Conservation (phyloP, 371 early-diverging fungal species). For the Mortierella sp. region DNA sequence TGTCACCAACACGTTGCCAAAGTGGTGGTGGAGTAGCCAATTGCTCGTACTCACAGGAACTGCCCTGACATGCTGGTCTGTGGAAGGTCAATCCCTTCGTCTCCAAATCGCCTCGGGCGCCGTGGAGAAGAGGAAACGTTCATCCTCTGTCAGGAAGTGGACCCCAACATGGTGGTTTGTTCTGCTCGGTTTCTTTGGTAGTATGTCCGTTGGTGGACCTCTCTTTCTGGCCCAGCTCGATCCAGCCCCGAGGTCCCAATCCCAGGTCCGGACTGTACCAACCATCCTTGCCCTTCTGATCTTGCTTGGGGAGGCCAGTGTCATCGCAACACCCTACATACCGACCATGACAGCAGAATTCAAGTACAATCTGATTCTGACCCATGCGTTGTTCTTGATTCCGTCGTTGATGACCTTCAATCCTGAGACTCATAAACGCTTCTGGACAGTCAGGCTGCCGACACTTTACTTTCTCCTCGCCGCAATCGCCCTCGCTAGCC, state of each 20-base stretch:
- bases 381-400: conserved; percentile 43
- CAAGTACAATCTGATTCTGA: conserved; percentile 37
- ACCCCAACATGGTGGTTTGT: conserved; percentile 55
- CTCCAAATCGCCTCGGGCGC: conserved; percentile 4
- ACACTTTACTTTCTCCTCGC: conserved; percentile 37
- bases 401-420: conserved; percentile 37
- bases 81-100: conserved; percentile 45
- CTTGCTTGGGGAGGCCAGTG: conserved; percentile 38
- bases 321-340: conserved; percentile 40
- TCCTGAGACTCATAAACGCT: conserved; percentile 29
- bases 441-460: conserved; percentile 28
- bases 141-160: conserved; percentile 25
- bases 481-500: conserved; percentile 34
- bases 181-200: conserved; percentile 49
- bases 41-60: conserved; percentile 47
- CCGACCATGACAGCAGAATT: conserved; percentile 22
- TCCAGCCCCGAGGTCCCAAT: conserved; percentile 14
- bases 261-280: conserved; percentile 41
- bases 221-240: conserved; percentile 49
- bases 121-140: neutral
- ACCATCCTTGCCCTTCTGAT: conserved; percentile 31
- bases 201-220: conserved; percentile 55
- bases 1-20: conserved; percentile 47
- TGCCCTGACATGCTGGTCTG: conserved; percentile 50
- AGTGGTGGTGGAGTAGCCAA: conserved; percentile 56